Percentiles rank a stretch among this genome's conserved stretches.
phyloP scores from a whole-genome alignment of 352 stramenopile genomes.

The Poterioochromonas sp. region DNA sequence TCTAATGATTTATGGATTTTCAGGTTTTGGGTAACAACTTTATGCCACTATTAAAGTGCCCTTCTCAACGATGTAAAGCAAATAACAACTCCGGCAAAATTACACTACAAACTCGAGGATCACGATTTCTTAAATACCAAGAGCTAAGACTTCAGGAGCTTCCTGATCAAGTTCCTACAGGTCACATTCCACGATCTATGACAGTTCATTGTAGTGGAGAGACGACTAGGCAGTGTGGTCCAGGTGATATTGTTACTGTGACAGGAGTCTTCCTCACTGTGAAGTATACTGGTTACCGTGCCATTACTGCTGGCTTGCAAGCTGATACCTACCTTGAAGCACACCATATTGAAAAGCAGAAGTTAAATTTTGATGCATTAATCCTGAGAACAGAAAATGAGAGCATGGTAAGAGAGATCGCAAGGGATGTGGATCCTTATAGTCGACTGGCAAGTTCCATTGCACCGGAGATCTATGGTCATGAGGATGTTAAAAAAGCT shows the following conservation, averaged over 20 bases:
- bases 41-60: conserved; percentile 79
- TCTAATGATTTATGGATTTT: neutral
- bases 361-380: conserved; percentile 89
- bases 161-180: conserved; percentile 87
- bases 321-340: conserved; percentile 94
- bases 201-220: conserved; percentile 77
- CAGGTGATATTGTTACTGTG: conserved; percentile 91
- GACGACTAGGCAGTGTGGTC: conserved; percentile 78
- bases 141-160: conserved; percentile 95
- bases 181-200: conserved; percentile 87
- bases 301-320: conserved; percentile 92
- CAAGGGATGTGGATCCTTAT: conserved; percentile 50
- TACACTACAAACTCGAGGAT: conserved; percentile 89
- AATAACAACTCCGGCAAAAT: conserved; percentile 67
- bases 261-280: conserved; percentile 86
- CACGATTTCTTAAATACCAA: conserved; percentile 98
- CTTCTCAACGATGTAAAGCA: conserved; percentile 67
- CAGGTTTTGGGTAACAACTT: conserved; percentile 71
- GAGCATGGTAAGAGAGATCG: conserved; percentile 54
- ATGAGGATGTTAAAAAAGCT: conserved; percentile 98
- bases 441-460: neutral
- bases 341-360: conserved; percentile 87
- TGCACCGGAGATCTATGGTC: conserved; percentile 97
- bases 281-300: conserved; percentile 75
- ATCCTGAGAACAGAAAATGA: conserved; percentile 61